Conservation (phyloP, 495 filamentous ascomycete genomes). For the Parathielavia appendiculata region DNA sequence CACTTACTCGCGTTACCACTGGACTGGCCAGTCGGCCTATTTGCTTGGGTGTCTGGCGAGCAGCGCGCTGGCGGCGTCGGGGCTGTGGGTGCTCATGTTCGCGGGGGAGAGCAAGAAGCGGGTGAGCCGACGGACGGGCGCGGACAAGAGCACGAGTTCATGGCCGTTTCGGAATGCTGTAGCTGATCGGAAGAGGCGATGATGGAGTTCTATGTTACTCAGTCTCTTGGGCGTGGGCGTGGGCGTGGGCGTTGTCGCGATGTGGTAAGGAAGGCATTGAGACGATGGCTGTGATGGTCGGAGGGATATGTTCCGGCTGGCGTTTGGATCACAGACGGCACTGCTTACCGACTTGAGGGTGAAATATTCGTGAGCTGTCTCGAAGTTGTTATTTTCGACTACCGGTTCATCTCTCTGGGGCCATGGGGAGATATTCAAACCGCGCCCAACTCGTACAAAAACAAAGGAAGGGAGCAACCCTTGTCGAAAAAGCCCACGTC, state of each 20-base stretch:
- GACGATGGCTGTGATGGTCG: background rate
- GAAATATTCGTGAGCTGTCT: too few species aligned
- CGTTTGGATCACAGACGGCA: background rate
- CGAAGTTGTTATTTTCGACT: too few species aligned
- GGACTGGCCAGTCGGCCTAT: constrained; percentile 50
- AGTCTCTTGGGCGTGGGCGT: too few species aligned
- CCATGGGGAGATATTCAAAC: too few species aligned
- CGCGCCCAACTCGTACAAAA: too few species aligned
- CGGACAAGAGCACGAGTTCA: constrained; percentile 71
- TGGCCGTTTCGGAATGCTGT: constrained; percentile 73
- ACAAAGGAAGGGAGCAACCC: too few species aligned
- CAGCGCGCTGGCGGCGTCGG: constrained; percentile 53
- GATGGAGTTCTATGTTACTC: background rate
- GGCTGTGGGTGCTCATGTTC: constrained; percentile 72
- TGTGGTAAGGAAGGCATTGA: background rate
- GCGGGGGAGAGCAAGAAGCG: constrained; percentile 52
- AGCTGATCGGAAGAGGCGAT: constrained; percentile 24
- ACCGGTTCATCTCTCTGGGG: too few species aligned
- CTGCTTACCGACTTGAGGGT: too few species aligned
- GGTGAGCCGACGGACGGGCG: constrained; percentile 66
- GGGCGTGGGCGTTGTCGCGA: background rate
- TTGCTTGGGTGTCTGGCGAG: constrained; percentile 48
- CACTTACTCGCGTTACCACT: constrained; percentile 58
- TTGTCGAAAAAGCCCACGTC: too few species aligned
- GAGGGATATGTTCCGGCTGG: background rate